Evolutionary conservation across 768 basidiomycete genomes (phyloP), one percentile per base, ranked within the genome.

Genomic region (Russula lepida): DNA sequence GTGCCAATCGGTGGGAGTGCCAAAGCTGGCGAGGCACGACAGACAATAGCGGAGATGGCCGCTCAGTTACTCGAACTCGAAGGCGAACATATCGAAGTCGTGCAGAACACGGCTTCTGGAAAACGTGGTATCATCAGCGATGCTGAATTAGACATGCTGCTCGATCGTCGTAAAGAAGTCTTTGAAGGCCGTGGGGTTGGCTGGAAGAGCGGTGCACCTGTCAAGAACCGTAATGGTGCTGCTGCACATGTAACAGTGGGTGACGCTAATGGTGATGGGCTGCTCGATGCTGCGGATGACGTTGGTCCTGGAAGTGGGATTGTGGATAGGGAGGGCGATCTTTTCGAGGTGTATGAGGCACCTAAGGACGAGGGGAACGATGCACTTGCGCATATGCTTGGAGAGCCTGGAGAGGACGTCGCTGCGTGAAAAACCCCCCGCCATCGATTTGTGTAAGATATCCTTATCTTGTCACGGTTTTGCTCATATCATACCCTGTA

Each of bases 1-100:
- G 83, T 80, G 73, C 89, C 91, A 0, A 82, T 81, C 6, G 80
- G 71, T 5, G 81, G 77, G 58, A 72, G 19, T 68, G 74, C 74
- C 49, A 58, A 56, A 23, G 47, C 63, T 23, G 79, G 72, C 64
- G 85, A 84, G 69, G 21, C 44, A 2, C 74, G 76, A 1, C 83
- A 86, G 72, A 85, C 81, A 2, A 83, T 89, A 68, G 84, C 86
- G 0, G 90, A 94, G 68, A 83, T 93, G 79, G 89, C 92, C 0
- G 82, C 88, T 21, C 79, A 84, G 21, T 74, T 97, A 44, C 77
- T 95, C 25, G 78, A 78, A 37, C 81, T 95, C 3, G 93, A 95
- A 69, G 88, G 88, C 17, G 92, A 98, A 74, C 85, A 93, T 70
- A 91, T 98, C 60, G 83, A 91, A 55, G 85, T 98, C 12, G 91